Evolutionary conservation across 2,329 filamentous ascomycete species (phyloP), one percentile per base, ranked within the genome.

Genomic region (Chaetomiaceae sp.): DNA sequence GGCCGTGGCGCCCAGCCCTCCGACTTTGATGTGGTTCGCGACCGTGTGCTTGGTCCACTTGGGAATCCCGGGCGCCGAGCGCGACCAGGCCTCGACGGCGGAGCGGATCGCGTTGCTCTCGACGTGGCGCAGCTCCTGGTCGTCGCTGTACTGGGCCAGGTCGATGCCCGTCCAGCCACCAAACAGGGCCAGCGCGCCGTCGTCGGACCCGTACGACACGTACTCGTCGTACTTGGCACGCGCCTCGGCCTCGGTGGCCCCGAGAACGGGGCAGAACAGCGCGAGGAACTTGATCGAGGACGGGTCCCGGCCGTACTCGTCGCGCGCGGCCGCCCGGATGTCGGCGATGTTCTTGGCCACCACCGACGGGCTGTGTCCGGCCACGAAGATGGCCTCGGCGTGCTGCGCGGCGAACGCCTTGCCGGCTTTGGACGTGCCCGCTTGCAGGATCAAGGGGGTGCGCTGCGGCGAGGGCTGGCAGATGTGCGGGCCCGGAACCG

Each of bases 161-260:
- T 41, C 38, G 19, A 41, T 41, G 12, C 38, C 38, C 27, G 38
- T 41, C 38, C 38, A 41, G n/a, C 38, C 38, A 18, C 38, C 38
- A 33, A 41, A 41, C 26, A 41, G 38, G 12, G 38, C 38, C 38
- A 41, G 29, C 26, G 38, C 38, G 17, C 38, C 38, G 14, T 41
- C 38, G 17, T 22, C 14, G 12, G 38, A 41, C 12, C 20, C 38
- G 29, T 41, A 41, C 26, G 17, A 20, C 9, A 26, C 6, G 38
- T 33, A 41, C 26, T 41, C 38, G 6, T n/a, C 38, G 27, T 27
- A 32, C 18, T 41, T 41, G 27, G 27, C 38, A 9, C 38, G 27
- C 15, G 38, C 38, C 27, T 17, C 38, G 12, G 32, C 38, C 17
- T 33, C 38, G 18, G 38, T 41, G 11, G 27, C 17, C 6, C 38